Conservation (phyloP, 2,329 filamentous ascomycete species). For the Didymella pinodella region DNA sequence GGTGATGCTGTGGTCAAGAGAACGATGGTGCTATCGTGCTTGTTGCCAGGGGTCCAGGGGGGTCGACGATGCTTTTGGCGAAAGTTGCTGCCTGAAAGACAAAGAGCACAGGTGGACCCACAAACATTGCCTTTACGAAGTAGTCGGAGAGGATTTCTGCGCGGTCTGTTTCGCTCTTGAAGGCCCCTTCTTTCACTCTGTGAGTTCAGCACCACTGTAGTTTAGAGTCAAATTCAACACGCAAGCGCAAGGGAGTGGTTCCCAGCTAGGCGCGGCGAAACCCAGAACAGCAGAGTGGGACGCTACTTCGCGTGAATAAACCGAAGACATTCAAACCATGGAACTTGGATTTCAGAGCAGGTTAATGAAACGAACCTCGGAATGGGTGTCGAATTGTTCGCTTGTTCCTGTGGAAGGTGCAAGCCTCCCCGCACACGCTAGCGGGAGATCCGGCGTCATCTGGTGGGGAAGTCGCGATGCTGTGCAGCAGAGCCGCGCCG, state of each 20-base stretch:
- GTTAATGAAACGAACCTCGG: too few species aligned
- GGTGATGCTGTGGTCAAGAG: not conserved
- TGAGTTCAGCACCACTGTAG: not conserved
- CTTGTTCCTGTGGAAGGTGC: not conserved
- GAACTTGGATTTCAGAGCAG: too few species aligned
- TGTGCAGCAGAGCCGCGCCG: conserved; percentile 12
- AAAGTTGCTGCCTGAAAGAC: conserved; percentile 19
- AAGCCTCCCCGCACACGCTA: conserved; percentile 5
- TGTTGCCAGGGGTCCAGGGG: not conserved
- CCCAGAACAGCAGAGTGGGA: not conserved
- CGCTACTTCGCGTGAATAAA: not conserved
- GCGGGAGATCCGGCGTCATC: conserved; percentile 13
- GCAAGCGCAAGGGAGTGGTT: not conserved
- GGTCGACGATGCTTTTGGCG: not conserved
- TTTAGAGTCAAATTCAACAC: too few species aligned
- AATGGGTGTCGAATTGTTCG: too few species aligned
- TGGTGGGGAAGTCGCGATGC: conserved; percentile 14
- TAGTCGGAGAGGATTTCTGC: not conserved
- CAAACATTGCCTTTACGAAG: not conserved
- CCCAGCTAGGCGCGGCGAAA: not conserved
- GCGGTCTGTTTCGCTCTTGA: not conserved
- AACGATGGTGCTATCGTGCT: not conserved
- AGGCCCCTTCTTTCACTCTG: not conserved
- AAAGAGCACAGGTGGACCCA: conserved; percentile 1
- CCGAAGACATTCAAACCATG: not conserved